Percentiles rank a stretch among this genome's conserved stretches.
phyloP scores from a whole-genome alignment of 208 protist genomes.

The Porcisia hertigi region DNA sequence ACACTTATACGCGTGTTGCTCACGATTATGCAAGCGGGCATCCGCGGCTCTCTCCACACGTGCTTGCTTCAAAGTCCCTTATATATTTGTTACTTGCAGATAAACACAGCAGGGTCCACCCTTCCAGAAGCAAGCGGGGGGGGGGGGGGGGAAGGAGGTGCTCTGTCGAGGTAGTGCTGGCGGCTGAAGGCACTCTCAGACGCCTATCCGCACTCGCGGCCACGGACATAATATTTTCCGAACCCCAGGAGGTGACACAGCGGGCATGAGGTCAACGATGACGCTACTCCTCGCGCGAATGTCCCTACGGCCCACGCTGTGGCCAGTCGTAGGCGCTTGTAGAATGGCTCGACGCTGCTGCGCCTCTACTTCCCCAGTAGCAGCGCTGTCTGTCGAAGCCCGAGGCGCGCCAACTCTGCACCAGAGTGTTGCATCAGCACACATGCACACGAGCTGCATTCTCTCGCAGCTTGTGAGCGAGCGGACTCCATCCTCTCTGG shows the following conservation, averaged over 20 bases:
- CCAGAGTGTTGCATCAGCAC: conserved; percentile 19
- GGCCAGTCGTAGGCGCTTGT: not conserved
- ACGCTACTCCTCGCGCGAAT: not conserved
- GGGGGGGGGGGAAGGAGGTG: no score
- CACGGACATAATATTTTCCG: not conserved
- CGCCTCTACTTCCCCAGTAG: not conserved
- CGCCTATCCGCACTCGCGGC: not conserved
- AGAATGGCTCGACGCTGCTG: conserved; percentile 2
- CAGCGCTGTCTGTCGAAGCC: not conserved
- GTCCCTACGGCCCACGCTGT: not conserved
- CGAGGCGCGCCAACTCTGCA: conserved; percentile 5
- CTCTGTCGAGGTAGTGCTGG: not conserved
- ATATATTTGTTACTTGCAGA: not conserved
- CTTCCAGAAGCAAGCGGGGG: not conserved
- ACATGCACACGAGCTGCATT: conserved; percentile 23
- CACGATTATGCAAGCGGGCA: not conserved
- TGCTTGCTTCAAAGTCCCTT: not conserved
- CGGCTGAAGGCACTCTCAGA: not conserved
- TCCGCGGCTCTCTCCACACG: not conserved
- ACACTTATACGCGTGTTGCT: not conserved
- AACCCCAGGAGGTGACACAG: not conserved
- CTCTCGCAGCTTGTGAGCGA: conserved; percentile 4
- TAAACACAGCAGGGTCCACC: not conserved
- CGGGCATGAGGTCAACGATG: not conserved
- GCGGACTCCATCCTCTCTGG: conserved; percentile 7